A percentile compares a stretch with the other conserved stretches of the same genome.
Evolutionary conservation across 495 filamentous ascomycete genomes (phyloP).

Genomic region (Haplographium delicatum): DNA sequence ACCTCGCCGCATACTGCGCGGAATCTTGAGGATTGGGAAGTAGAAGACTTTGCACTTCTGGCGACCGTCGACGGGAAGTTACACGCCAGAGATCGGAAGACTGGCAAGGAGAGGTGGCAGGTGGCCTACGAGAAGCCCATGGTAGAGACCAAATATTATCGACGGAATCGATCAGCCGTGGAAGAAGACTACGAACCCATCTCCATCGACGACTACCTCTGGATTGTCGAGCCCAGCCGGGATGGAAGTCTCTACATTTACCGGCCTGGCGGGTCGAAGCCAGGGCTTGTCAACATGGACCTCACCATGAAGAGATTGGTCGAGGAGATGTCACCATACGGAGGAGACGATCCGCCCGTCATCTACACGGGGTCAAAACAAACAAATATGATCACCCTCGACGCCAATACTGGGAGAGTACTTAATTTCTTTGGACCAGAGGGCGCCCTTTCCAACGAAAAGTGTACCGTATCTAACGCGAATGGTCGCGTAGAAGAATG

Average conservation of each 20-base stretch:
- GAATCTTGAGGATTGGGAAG: constrained; percentile 96
- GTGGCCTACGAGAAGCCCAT: constrained; percentile 77
- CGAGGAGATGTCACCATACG: constrained; percentile 66
- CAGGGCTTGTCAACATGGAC: constrained; percentile 71
- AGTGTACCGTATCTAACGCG: constrained; percentile 33
- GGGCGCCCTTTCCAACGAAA: constrained; percentile 35
- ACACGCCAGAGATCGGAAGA: constrained; percentile 86
- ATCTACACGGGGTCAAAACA: constrained; percentile 90
- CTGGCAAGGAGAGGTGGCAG: constrained; percentile 76
- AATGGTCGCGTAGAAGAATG: constrained; percentile 51
- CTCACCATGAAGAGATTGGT: constrained; percentile 82
- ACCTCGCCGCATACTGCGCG: constrained; percentile 82
- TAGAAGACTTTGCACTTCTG: constrained; percentile 98
- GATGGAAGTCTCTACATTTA: constrained; percentile 90
- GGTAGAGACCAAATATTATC: constrained; percentile 84
- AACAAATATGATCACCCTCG: constrained; percentile 79
- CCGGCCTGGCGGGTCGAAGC: constrained; percentile 60
- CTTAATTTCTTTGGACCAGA: constrained; percentile 45
- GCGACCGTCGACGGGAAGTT: constrained; percentile 98
- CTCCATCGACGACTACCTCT: constrained; percentile 74
- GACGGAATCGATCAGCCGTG: constrained; percentile 58
- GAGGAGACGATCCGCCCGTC: constrained; percentile 61
- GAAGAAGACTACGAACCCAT: constrained; percentile 40
- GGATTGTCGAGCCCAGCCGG: constrained; percentile 90
- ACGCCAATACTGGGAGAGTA: constrained; percentile 76